Percentiles rank a stretch among this genome's conserved stretches.
Evolutionary conservation across 805 yeast species (phyloP).

Genomic region (Saccharomyces jurei): DNA sequence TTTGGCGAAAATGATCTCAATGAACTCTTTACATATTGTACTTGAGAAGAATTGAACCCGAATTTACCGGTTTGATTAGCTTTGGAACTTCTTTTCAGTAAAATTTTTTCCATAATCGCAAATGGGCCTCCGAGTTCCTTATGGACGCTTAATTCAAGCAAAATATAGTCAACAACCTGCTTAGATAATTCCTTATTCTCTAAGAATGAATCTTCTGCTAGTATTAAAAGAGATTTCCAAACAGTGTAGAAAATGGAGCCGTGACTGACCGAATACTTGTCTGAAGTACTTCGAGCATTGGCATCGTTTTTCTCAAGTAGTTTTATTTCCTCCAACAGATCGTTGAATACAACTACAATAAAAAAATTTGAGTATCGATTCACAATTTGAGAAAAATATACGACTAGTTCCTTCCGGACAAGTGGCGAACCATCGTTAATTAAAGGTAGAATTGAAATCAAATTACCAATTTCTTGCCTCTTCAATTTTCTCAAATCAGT

Average conservation of each 20-base stretch:
- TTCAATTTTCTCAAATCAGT: conserved; percentile 39
- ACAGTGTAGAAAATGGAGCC: conserved; percentile 79
- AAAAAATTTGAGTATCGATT: conserved; percentile 64
- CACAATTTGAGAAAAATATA: conserved; percentile 69
- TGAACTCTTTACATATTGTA: conserved; percentile 34
- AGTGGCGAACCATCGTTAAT: conserved; percentile 84
- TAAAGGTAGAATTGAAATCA: conserved; percentile 56
- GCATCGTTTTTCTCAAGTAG: conserved; percentile 37
- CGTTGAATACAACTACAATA: conserved; percentile 77
- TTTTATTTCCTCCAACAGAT: conserved; percentile 71
- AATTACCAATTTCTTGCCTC: conserved; percentile 62
- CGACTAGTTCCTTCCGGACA: conserved; percentile 77
- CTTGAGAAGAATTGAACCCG: conserved; percentile 19
- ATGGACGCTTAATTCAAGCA: conserved; percentile 42
- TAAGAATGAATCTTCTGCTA: conserved; percentile 80
- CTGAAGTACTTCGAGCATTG: conserved; percentile 31
- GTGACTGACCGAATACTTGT: conserved; percentile 64
- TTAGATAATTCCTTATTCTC: conserved; percentile 72
- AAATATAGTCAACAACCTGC: conserved; percentile 64
- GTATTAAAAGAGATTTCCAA: conserved; percentile 76
- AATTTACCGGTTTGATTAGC: conserved; percentile 6
- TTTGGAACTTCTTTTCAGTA: conserved; percentile 41
- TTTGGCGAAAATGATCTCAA: conserved; percentile 11
- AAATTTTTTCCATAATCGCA: conserved; percentile 54
- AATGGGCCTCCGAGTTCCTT: conserved; percentile 61